Evolutionary conservation across 768 basidiomycete species (phyloP).

Genomic region (Leucogyrophana mollusca): DNA sequence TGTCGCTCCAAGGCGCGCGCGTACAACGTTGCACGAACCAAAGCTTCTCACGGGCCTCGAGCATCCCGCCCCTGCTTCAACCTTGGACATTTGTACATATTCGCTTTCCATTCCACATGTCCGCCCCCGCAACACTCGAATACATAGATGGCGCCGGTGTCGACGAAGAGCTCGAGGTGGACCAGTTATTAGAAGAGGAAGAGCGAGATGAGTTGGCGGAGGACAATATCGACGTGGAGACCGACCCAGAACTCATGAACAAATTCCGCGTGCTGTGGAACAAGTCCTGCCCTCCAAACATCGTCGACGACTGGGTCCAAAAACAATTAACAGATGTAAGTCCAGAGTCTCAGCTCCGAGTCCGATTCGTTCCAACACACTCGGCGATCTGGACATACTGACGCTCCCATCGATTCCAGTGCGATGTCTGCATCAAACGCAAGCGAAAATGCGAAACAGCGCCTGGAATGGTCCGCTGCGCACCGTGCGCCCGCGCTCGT

Average conservation of each 20-base stretch:
- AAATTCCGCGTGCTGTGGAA: conserved; percentile 5
- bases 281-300: conserved; percentile 1
- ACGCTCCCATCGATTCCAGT: neutral
- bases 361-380: too few species aligned
- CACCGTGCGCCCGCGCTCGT: conserved; percentile 5
- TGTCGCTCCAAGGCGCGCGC: too few species aligned
- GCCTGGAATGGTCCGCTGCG: conserved; percentile 2
- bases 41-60: too few species aligned
- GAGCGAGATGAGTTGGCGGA: neutral
- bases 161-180: conserved; percentile 7
- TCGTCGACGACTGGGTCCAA: conserved; percentile 4
- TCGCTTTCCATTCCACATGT: too few species aligned
- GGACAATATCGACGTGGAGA: neutral
- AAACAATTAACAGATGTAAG: conserved; percentile 3
- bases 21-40: too few species aligned
- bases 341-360: too few species aligned
- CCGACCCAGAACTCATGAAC: neutral
- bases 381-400: neutral
- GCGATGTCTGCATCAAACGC: conserved; percentile 1
- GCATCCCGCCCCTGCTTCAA: too few species aligned
- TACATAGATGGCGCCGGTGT: neutral
- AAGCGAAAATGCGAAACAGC: conserved; percentile 5
- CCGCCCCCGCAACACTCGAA: too few species aligned
- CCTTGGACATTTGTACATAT: too few species aligned
- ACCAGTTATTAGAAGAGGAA: conserved; percentile 2